Evolutionary conservation across 2,329 filamentous ascomycete species (phyloP), one percentile per base, ranked within the genome.

Genomic region (Penicillium polonicum): DNA sequence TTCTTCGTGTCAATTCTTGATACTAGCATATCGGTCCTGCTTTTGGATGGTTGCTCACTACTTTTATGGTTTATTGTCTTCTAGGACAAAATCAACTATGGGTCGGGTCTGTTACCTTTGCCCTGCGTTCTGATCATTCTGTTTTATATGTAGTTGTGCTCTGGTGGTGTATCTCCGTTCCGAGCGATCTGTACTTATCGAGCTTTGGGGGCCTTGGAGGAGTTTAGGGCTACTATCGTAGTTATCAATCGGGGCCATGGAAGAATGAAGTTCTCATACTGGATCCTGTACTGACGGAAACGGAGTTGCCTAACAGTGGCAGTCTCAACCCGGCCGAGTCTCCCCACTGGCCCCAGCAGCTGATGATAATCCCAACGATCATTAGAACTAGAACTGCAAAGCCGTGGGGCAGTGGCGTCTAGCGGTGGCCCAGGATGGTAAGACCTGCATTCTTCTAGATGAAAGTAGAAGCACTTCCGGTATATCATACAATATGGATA

Each of bases 251-350:
- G 7, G 21, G 27, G 13, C 12, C 44, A 17, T 21, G 12, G 9
- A 6, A 12, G 29, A 23, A 48, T 2, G 13, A 19, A 17, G 10
- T 19, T n/a, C 21, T 19, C 17, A 25, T 23, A 31, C 13, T 39
- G 9, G 12, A 23, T n/a, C 29, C 21, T 12, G 8, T 17, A 39
- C 17, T 13, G 31, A 19, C n/a, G 15, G 17, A 19, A 35, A 45
- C 21, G n/a, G 27, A 36, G 60, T 45, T 60, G 53, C 59, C 63
- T 63, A 33, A 29, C 17, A 50, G 60, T 66, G 64, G 63, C 63
- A 42, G 62, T 36, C 29, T 27, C 23, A 36, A 41, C 48, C 25
- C 4, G 12, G 27, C 15, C 44, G 29, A 13, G 48, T 35, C 54
- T 52, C 31, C 27, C 13, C 41, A 45, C 43, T 29, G 36, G 29